A percentile compares a stretch with the other conserved stretches of the same genome.
Conservation (phyloP, 306 rosid genomes). For the Fragaria nilgerrensis region DNA sequence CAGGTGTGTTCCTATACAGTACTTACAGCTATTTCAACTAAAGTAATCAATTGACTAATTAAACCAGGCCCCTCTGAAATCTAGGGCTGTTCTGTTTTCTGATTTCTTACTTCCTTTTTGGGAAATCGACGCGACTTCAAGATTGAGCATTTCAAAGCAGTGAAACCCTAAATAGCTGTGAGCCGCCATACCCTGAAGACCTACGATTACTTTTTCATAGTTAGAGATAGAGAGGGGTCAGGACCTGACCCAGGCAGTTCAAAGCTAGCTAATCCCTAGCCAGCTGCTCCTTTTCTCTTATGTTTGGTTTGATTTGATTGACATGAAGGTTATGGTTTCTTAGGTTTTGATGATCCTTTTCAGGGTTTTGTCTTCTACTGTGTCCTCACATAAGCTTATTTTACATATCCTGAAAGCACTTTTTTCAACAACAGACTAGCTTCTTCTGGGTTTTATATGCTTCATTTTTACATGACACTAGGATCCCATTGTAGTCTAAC, state of each 20-base stretch:
- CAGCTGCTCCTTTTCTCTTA: constrained; percentile 11
- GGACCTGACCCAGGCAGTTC: constrained; percentile 28
- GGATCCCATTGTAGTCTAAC: constrained; percentile 20
- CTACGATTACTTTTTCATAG: constrained; percentile 18
- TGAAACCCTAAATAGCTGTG: constrained; percentile 50
- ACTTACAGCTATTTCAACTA: not conserved
- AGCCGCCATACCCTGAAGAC: constrained; percentile 65
- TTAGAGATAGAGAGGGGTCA: not conserved
- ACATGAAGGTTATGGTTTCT: constrained; percentile 18
- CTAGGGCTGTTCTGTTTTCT: constrained; percentile 28
- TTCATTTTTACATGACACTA: constrained; percentile 29
- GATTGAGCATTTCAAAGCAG: constrained; percentile 37
- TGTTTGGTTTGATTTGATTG: constrained; percentile 26
- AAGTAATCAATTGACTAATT: not conserved
- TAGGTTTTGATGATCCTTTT: constrained; percentile 47
- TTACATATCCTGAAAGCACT: constrained; percentile 29
- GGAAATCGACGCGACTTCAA: constrained; percentile 39
- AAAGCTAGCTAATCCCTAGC: constrained; percentile 13
- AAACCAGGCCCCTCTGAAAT: constrained; percentile 23
- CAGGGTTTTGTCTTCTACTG: constrained; percentile 41
- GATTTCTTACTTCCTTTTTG: constrained; percentile 8
- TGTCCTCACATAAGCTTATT: constrained; percentile 20
- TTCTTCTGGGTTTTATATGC: constrained; percentile 47
- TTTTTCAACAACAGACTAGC: constrained; percentile 23
- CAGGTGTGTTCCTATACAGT: constrained; percentile 41